Percentiles rank a stretch among this genome's conserved stretches.
Evolutionary conservation across 108 stramenopile genomes (phyloP).

Genomic region (Fragilariopsis cylindrus): DNA sequence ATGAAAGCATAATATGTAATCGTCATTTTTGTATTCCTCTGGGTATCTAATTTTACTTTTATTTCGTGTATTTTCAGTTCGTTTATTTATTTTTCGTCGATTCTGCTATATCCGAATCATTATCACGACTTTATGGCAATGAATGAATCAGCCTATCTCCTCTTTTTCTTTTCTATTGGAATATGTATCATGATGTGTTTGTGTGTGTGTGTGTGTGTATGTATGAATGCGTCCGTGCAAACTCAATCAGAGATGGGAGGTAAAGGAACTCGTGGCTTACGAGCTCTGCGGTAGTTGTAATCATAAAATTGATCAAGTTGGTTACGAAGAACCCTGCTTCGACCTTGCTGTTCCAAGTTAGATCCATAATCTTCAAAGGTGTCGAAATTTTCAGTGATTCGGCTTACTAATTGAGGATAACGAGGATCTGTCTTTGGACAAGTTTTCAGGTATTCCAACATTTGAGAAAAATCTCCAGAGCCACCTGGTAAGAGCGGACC

Average conservation of each 20-base stretch:
- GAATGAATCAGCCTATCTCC: too few species aligned
- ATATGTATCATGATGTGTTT: background rate
- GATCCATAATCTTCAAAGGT: constrained; percentile 89
- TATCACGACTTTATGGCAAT: too few species aligned
- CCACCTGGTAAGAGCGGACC: constrained; percentile 86
- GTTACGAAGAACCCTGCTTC: constrained; percentile 47
- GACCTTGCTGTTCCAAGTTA: constrained; percentile 65
- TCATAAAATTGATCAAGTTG: constrained; percentile 88
- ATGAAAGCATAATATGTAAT: too few species aligned
- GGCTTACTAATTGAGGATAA: constrained; percentile 75
- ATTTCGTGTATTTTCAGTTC: too few species aligned
- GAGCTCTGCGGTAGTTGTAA: constrained; percentile 83
- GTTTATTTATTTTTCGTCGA: too few species aligned
- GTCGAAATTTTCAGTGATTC: constrained; percentile 91
- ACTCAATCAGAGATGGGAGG: constrained; percentile 24
- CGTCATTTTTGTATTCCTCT: too few species aligned
- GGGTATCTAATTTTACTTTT: too few species aligned
- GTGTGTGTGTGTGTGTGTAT: background rate
- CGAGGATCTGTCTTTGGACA: constrained; percentile 83
- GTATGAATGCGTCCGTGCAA: background rate
- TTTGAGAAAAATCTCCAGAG: constrained; percentile 72
- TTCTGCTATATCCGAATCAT: too few species aligned
- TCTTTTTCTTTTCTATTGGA: too few species aligned
- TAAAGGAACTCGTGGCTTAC: constrained; percentile 73
- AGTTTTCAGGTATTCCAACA: constrained; percentile 87